Percentiles rank a stretch among this genome's conserved stretches.
These are phyloP conservation scores for Acanthochlamys bracteata DNA, from an alignment of 106 monocot genomes.

Conservation along the genomic window DNA sequence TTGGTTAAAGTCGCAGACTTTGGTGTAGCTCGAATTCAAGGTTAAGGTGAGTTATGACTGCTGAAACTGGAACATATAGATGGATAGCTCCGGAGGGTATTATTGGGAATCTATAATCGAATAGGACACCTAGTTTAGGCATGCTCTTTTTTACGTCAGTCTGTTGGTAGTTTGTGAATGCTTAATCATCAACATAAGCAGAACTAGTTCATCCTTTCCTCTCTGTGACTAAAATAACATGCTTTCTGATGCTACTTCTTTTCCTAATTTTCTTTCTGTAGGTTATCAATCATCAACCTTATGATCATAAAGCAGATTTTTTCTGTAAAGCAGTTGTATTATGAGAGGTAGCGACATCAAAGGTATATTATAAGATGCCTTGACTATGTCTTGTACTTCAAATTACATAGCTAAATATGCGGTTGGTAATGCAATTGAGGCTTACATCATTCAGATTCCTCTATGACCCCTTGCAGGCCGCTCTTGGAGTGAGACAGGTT, in stretches of 20 bases:
- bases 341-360: slow-evolving; percentile 88
- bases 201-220: too few relatives aligned
- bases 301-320: slow-evolving; percentile 86
- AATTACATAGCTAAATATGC: neutral
- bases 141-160: too few relatives aligned
- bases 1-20: slow-evolving; percentile 92
- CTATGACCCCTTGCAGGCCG: slow-evolving; percentile 75
- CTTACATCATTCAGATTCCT: slow-evolving; percentile 39
- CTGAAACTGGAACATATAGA: slow-evolving; percentile 95
- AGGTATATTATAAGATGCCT: slow-evolving; percentile 29
- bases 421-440: too few relatives aligned
- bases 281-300: slow-evolving; percentile 89
- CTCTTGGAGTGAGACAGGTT: slow-evolving; percentile 76
- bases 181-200: too few relatives aligned
- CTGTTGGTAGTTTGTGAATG: too few relatives aligned
- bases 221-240: neutral
- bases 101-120: too few relatives aligned
- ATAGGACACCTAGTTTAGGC: too few relatives aligned
- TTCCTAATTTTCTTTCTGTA: slow-evolving; percentile 4
- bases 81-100: slow-evolving; percentile 99
- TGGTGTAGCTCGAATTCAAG: slow-evolving; percentile 76
- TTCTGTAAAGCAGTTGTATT: slow-evolving; percentile 94
- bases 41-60: slow-evolving; percentile 76
- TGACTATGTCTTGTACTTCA: neutral
- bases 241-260: neutral